Evolutionary conservation across 2,329 filamentous ascomycete species (phyloP).

Genomic region (Fusarium cicatricum): DNA sequence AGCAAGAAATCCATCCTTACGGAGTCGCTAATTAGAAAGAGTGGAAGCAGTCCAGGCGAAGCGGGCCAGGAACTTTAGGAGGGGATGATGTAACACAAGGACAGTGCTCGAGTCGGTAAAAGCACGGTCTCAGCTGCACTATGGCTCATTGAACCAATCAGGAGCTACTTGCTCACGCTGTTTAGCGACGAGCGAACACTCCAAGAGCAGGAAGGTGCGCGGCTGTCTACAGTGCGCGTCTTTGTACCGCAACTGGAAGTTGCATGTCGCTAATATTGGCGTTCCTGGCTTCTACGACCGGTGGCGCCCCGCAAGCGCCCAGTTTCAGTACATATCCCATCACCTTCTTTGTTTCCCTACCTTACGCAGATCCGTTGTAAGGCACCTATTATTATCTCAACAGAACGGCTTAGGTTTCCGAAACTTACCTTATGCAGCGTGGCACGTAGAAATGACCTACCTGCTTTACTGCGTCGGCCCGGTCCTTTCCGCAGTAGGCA

Average conservation of each 20-base stretch:
- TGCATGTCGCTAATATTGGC: no score
- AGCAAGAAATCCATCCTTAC: slow-evolving; percentile 19
- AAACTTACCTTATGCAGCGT: no score
- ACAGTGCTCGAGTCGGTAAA: slow-evolving; percentile 20
- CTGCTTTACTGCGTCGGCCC: slow-evolving; percentile 24
- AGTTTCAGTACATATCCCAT: neutral
- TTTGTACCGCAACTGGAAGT: slow-evolving; percentile 17
- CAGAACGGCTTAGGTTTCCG: slow-evolving; percentile 21
- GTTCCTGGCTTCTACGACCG: slow-evolving; percentile 26
- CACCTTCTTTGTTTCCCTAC: neutral
- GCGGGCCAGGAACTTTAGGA: slow-evolving; percentile 39
- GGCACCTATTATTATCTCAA: no score
- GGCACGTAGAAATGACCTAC: no score
- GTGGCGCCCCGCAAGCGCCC: slow-evolving; percentile 25
- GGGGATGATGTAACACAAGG: slow-evolving; percentile 35
- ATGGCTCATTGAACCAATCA: neutral
- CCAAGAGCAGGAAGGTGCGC: neutral
- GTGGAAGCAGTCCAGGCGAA: slow-evolving; percentile 10
- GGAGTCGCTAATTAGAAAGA: slow-evolving; percentile 9
- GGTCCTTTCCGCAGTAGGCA: slow-evolving; percentile 12
- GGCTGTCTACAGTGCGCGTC: slow-evolving; percentile 24
- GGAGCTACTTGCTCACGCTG: no score
- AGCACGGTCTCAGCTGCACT: neutral
- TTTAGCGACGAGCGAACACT: neutral
- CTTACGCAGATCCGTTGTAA: no score